Evolutionary conservation across 2,329 filamentous ascomycete genomes (phyloP).

Genomic region (Diplodia seriata): DNA sequence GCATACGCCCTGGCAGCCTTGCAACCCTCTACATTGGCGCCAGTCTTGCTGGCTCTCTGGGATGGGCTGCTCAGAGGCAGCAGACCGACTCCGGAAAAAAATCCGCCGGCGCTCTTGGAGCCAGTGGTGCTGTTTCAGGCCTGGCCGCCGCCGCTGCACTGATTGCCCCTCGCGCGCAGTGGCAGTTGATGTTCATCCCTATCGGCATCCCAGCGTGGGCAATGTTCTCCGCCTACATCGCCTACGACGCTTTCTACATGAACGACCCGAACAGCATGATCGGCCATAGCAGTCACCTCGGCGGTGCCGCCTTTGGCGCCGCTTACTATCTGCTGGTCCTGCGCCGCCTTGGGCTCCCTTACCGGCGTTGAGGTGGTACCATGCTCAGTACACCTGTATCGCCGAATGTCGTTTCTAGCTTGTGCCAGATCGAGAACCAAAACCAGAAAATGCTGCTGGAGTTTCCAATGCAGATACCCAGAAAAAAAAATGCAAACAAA

Average conservation of each 20-base stretch:
- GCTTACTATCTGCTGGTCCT: slow-evolving; percentile 41
- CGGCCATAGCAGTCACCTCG: slow-evolving; percentile 56
- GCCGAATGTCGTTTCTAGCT: not conserved
- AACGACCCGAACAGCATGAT: slow-evolving; percentile 40
- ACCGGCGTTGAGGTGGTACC: not conserved
- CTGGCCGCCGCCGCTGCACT: slow-evolving; percentile 49
- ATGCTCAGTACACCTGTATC: not conserved
- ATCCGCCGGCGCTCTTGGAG: slow-evolving; percentile 41
- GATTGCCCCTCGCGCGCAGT: slow-evolving; percentile 44
- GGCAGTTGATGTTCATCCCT: slow-evolving; percentile 39
- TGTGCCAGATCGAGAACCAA: too few species aligned
- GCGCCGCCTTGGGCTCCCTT: slow-evolving; percentile 17
- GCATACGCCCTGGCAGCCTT: slow-evolving; percentile 37
- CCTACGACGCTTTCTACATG: slow-evolving; percentile 50
- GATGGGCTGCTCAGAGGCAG: slow-evolving; percentile 18
- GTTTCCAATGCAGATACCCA: not conserved
- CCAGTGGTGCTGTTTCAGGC: slow-evolving; percentile 53
- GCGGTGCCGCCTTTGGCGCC: slow-evolving; percentile 51
- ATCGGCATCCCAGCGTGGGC: slow-evolving; percentile 52
- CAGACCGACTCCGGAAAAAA: not conserved
- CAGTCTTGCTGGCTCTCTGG: slow-evolving; percentile 38
- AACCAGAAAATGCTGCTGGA: not conserved
- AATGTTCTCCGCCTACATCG: slow-evolving; percentile 45
- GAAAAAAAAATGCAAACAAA: not conserved
- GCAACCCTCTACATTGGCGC: slow-evolving; percentile 43